A percentile compares a stretch with the other conserved stretches of the same genome.
These are phyloP conservation scores for Firmiana major DNA, from an alignment of 345 rosid genomes.

Conservation along the genomic window DNA sequence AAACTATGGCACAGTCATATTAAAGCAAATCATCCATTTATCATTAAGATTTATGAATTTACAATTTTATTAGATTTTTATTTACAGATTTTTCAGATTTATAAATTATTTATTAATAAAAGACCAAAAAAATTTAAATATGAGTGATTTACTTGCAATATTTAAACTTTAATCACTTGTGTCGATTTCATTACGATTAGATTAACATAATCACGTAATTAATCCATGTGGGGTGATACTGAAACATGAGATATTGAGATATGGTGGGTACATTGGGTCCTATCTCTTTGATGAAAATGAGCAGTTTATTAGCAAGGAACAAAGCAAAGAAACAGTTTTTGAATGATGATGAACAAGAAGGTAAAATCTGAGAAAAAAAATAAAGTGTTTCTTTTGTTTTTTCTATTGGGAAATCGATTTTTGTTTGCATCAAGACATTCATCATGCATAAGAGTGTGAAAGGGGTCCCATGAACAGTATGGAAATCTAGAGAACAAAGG, in stretches of 20 bases:
- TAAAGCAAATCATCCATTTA: too few species aligned
- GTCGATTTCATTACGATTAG: neutral
- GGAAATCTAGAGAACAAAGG: conserved; percentile 32
- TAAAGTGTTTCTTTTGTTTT: too few species aligned
- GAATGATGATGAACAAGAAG: neutral
- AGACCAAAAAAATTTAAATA: too few species aligned
- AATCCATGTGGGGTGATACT: conserved; percentile 7
- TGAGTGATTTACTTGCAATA: too few species aligned
- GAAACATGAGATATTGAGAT: conserved; percentile 10
- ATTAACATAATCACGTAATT: conserved; percentile 21
- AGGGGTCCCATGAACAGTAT: conserved; percentile 13
- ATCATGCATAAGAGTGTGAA: neutral
- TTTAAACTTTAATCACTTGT: too few species aligned
- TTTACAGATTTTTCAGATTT: too few species aligned
- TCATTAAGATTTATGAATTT: too few species aligned
- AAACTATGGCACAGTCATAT: too few species aligned
- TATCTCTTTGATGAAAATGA: conserved; percentile 22
- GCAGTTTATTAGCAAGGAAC: conserved; percentile 4
- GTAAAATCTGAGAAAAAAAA: neutral
- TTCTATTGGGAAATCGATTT: neutral
- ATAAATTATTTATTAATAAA: too few species aligned
- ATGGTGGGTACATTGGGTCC: conserved; percentile 30
- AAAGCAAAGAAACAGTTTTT: neutral
- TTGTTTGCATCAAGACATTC: conserved; percentile 21
- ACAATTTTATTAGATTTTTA: too few species aligned